Evolutionary conservation across 768 basidiomycete genomes (phyloP).

Genomic region (Punctularia strigosozonata): DNA sequence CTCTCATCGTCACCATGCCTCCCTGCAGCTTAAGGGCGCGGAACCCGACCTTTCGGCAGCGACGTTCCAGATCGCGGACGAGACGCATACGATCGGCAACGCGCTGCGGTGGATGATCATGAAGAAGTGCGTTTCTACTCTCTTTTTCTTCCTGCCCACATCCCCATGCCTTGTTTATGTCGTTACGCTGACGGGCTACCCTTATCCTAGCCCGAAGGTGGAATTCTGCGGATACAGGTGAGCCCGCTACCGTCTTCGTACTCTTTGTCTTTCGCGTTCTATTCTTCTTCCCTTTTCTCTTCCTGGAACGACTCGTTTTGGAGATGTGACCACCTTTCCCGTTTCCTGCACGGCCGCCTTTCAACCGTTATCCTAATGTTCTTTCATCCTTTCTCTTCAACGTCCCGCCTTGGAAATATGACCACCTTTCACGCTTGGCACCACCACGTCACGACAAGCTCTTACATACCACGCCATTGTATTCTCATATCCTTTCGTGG

Average conservation of each 20-base stretch:
- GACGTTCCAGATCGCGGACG: conserved; percentile 86
- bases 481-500: too few relatives aligned
- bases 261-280: background rate
- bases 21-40: conserved; percentile 67
- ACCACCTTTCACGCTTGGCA: too few relatives aligned
- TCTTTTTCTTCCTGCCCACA: conserved; percentile 4
- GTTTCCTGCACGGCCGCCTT: too few relatives aligned
- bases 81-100: conserved; percentile 95
- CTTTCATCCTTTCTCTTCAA: too few relatives aligned
- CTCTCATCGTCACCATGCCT: background rate
- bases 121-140: conserved; percentile 70
- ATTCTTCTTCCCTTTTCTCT: background rate
- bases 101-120: conserved; percentile 95
- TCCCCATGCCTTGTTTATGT: background rate
- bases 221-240: conserved; percentile 98
- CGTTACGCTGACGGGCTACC: conserved; percentile 1
- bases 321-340: too few relatives aligned
- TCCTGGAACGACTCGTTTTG: too few relatives aligned
- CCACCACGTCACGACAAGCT: too few relatives aligned
- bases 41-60: conserved; percentile 74
- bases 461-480: too few relatives aligned
- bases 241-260: conserved; percentile 11
- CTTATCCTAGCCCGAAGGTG: conserved; percentile 66
- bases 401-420: too few relatives aligned
- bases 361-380: too few relatives aligned